Evolutionary conservation across 352 stramenopile species (phyloP).

Genomic region (Blastocystis sp.): DNA sequence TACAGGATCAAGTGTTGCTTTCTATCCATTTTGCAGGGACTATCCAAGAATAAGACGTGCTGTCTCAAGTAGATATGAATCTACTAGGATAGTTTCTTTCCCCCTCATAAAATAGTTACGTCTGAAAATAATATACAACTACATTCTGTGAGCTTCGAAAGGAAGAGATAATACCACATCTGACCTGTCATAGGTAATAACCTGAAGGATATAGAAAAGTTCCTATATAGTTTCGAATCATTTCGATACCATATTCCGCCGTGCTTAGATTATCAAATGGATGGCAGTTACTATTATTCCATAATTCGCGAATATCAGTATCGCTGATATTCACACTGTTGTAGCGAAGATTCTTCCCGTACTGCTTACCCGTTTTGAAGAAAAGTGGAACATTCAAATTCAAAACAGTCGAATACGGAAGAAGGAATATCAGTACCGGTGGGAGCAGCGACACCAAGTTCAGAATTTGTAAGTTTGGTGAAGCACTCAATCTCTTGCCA

Average conservation of each 20-base stretch:
- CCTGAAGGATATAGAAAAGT: no score
- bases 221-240: no score
- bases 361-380: neutral
- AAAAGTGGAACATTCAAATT: neutral
- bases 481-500: slow-evolving; percentile 18
- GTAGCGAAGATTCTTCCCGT: neutral
- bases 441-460: neutral
- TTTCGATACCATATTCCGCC: neutral
- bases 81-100: no score
- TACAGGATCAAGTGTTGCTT: no score
- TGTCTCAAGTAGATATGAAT: no score
- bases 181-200: no score
- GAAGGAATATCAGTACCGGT: neutral
- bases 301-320: neutral
- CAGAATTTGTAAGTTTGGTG: slow-evolving; percentile 8
- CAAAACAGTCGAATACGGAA: neutral
- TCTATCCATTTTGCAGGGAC: no score
- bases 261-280: neutral
- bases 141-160: no score
- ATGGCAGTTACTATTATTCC: neutral
- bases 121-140: no score
- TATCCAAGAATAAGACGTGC: no score
- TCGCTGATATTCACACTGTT: neutral
- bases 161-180: no score
- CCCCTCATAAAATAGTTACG: no score